Evolutionary conservation across 441 rosid species (phyloP).

Genomic region (Brassica balearica): DNA sequence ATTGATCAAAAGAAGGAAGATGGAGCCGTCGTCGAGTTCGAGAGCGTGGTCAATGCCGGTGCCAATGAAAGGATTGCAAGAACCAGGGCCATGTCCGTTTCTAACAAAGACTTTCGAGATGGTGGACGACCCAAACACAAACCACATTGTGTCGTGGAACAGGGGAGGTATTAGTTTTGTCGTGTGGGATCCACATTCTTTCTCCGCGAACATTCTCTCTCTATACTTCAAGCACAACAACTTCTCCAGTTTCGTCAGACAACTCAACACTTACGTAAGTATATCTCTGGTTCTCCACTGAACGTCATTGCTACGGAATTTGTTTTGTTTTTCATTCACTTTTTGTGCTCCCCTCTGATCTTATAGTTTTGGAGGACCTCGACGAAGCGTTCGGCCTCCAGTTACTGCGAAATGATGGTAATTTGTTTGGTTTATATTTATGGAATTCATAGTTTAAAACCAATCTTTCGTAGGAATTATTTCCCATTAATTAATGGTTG

Average conservation of each 20-base stretch:
- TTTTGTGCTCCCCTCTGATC: conserved; percentile 11
- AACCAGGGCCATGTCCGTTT: conserved; percentile 77
- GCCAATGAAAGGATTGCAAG: conserved; percentile 82
- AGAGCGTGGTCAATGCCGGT: conserved; percentile 24
- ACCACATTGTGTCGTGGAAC: conserved; percentile 65
- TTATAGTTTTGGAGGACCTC: conserved; percentile 27
- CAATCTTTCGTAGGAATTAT: background rate
- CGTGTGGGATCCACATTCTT: conserved; percentile 63
- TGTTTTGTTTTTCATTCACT: background rate
- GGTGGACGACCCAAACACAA: conserved; percentile 59
- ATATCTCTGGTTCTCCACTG: background rate
- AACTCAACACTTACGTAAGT: conserved; percentile 76
- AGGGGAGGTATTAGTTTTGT: conserved; percentile 62
- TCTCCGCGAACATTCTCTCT: conserved; percentile 60
- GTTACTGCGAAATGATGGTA: conserved; percentile 26
- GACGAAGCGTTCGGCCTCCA: conserved; percentile 24
- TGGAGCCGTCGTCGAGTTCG: conserved; percentile 33
- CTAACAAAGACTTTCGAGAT: conserved; percentile 64
- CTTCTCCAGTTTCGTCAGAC: conserved; percentile 77
- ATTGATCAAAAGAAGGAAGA: conserved; percentile 13
- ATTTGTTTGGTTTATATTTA: background rate
- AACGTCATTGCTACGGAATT: background rate
- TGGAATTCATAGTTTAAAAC: background rate
- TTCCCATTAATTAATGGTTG: background rate
- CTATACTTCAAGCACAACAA: conserved; percentile 73